Base-by-base conservation (phyloP, 2,329 filamentous ascomycete genomes). In the Claviceps sp. region DNA sequence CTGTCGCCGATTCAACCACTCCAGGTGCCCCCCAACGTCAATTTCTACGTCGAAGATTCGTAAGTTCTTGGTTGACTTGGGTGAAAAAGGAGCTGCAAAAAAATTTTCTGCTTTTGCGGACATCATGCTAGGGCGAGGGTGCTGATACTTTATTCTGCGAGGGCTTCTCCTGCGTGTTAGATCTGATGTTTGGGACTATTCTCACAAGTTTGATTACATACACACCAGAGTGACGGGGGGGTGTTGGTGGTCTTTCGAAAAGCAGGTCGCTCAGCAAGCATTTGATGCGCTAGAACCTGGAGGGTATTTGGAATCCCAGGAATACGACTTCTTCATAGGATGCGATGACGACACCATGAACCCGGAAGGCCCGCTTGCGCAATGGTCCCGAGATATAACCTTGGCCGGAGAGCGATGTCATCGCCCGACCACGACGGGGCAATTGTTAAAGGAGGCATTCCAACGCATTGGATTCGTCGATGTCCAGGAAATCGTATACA, bases 11-110 rank as follows among this genome's bases (percentile, higher is more conserved):
- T 85, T 26, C 83, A 87, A 60, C 81, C 82, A 2, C 68, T 69
- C 4, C 71, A 77, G 47, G 82, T 88, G 1, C 85, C 86, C 0
- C 76, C 78, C 17, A 90, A 90, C 56, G 82, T 89, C 14, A 78
- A 81, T 56, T 90, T 90, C 57, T 80, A 81, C 55, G 76, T 90
- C 46, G 84, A 89, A 61, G 85, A 89, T 59, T 68, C 67, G 65
- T 68, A 61, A 58, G 67, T 63, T 17, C n/a, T 17, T 17, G 1
- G 30, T 41, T 22, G 38, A 4, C 16, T n/a, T 13, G 17, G 17
- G 17, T 17, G 38, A 39, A 14, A 14, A 30, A 46, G 14, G 4
- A 11, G 30, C 30, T 34, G 10, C 30, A 34, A 10, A 34, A 11
- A 0, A 11, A 6, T 24, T 34, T 34, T 34, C 30, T 34, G 30